Base-by-base conservation (phyloP, 805 yeast genomes). In the Martiniozyma abietophila region DNA sequence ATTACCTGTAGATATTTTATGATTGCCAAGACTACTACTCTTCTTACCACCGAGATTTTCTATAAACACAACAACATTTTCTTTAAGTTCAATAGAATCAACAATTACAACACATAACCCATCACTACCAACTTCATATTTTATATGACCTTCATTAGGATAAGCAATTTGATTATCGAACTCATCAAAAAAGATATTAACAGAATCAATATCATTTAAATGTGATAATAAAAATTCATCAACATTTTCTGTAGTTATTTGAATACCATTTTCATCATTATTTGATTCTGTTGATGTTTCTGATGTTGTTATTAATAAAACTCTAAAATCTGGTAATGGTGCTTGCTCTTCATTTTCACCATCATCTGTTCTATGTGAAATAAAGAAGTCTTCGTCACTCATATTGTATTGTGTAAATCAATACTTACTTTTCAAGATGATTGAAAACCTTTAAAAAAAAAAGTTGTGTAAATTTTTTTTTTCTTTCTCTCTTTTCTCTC, bases 41-140 rank as follows among this genome's bases (percentile, higher is more conserved):
- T 17, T 32, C 29, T 40, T 26, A 20, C 24, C 27, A 29, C 36
- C 32, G 41, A 25, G 29, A 41, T 52, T 4, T 35, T 58, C 39
- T 67, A 72, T 60, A 49, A 67, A 71, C 29, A 49, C 44, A 41
- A 64, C 52, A 21, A 63, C 71, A 22, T 47, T 48, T 14, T 51
- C 51, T 39, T 57, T 60, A 43, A 72, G 53, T 21, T 50, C 55
- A 14, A 45, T 38, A 5, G 57, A 54, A 39, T 67, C 71, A 22
- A 69, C 76, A n/a, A 73, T 59, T 19, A 73, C 62, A 36, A 73
- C 71, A 36, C 73, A 72, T 35, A 73, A 53, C 4, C 79, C 79
- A 46, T 73, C 79, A 32, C 74, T 68, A 4, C 78, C 77, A 2
- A 71, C 76, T 41, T 73, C 78, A 44, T 73, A 73, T 47, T 71